Conservation (phyloP, 495 filamentous ascomycete species). For the Aspergillus diversus region DNA sequence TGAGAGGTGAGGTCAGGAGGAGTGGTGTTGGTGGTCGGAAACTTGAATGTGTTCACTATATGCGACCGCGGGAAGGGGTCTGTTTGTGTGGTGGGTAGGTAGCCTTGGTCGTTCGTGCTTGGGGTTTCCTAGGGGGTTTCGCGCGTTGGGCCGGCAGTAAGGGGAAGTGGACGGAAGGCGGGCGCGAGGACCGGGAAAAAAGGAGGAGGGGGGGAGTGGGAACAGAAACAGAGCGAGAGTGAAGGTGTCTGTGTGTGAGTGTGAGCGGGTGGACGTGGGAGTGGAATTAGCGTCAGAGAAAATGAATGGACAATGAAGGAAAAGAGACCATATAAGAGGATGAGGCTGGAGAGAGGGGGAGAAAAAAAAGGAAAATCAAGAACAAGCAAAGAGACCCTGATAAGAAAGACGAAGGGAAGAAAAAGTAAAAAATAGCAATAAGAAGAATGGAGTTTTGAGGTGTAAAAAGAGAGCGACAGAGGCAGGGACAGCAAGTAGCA, state of each 20-base stretch:
- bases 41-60: conserved; percentile 7
- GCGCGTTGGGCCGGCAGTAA: conserved; percentile 20
- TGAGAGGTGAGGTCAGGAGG: conserved; percentile 2
- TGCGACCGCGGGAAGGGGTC: conserved; percentile 14
- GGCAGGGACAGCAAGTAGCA: not conserved
- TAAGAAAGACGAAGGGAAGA: conserved; percentile 32
- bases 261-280: not conserved
- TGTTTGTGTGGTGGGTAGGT: conserved; percentile 3
- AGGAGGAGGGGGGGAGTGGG: conserved; percentile 15
- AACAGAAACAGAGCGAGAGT: conserved; percentile 18
- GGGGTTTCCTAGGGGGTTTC: conserved; percentile 8
- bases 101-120: conserved; percentile 5
- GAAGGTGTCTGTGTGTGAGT: conserved; percentile 10
- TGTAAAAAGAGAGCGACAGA: conserved; percentile 18
- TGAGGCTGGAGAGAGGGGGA: conserved; percentile 17
- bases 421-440: conserved; percentile 24
- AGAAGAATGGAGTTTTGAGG: not conserved
- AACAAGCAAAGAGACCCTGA: conserved; percentile 23
- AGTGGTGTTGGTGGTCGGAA: conserved; percentile 6
- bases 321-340: conserved; percentile 9
- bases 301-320: conserved; percentile 15
- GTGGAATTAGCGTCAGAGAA: conserved; percentile 13
- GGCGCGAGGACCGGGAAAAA: conserved; percentile 16
- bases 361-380: conserved; percentile 19
- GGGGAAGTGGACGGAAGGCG: conserved; percentile 16